A percentile compares a stretch with the other conserved stretches of the same genome.
These are phyloP conservation scores for Saccharum officinarum DNA, from an alignment of 176 grass and related monocot species.

Conservation along the genomic window DNA sequence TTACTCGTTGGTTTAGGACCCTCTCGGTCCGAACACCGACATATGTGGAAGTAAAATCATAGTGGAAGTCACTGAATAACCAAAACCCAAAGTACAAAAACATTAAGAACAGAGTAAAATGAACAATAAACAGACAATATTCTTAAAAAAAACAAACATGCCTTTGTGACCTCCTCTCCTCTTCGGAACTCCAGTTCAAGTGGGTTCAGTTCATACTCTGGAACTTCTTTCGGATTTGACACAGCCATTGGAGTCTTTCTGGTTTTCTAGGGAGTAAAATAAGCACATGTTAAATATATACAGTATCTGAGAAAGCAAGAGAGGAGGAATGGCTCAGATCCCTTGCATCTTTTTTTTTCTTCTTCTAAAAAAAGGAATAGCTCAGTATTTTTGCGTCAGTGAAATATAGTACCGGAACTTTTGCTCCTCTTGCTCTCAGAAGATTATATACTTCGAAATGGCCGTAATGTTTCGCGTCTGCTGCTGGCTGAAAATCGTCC, in stretches of 20 bases:
- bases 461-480: slow-evolving; percentile 85
- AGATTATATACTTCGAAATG: slow-evolving; percentile 80
- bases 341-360: neutral
- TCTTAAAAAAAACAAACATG: slow-evolving; percentile 11
- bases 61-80: neutral
- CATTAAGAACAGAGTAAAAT: neutral
- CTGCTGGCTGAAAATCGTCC: slow-evolving; percentile 61
- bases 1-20: no score
- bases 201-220: slow-evolving; percentile 95
- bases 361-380: neutral
- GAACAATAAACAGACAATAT: neutral
- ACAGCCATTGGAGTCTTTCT: slow-evolving; percentile 88
- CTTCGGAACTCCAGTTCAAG: slow-evolving; percentile 78
- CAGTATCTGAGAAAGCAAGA: neutral
- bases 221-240: slow-evolving; percentile 82
- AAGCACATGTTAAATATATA: neutral
- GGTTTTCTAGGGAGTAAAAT: slow-evolving; percentile 57
- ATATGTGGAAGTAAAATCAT: neutral
- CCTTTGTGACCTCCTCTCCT: slow-evolving; percentile 73
- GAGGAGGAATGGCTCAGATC: neutral
- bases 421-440: slow-evolving; percentile 88
- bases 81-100: neutral
- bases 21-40: no score
- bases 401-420: slow-evolving; percentile 62
- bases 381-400: neutral